Base-by-base conservation (phyloP, 768 basidiomycete genomes). In the Mycena belliarum region DNA sequence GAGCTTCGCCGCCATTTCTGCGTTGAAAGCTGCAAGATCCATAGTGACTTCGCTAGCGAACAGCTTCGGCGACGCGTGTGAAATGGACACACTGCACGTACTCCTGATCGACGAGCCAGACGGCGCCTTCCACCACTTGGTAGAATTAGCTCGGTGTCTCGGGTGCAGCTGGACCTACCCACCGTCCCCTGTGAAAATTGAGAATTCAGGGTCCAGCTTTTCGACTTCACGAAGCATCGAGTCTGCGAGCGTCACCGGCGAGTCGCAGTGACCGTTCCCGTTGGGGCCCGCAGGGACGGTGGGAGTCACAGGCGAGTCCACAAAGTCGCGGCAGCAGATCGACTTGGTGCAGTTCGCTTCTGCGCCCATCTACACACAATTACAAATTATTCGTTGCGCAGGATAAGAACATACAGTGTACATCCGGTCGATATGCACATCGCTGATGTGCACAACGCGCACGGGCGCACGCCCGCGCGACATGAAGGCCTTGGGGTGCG, bases 101-200 rank as follows among this genome's bases (percentile, higher is more conserved):
- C 69, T 61, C 55, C 60, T 65, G 49, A 38, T 69, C 63, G 16
- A 72, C 66, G 4, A 71, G 56, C 73, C 73, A 75, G 1, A 57
- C 58, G 6, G 66, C 72, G 20, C 66, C 70, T 69, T 57, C 54
- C 2, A 48, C 54, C 44, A 60, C 59, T 60, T 6, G 1, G 29
- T 32, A 18, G 11, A 20, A 47, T 21, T 3, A 25, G 26, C 29
- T 20, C 6, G 23, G 10, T 33, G 23, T 33, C 28, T 47, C 4
- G n/a, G 28, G 12, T 33, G 7, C 23, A 32, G 20, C n/a, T 32
- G 29, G 29, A n/a, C 8, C 18, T 6, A 41, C 51, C 20, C 21
- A 57, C 38, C 72, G 46, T 79, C 77, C 4, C 77, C 77, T 6
- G 76, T 79, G 55, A 77, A 78, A 5, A 79, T 70, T 0, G 73